Evolutionary conservation across 805 yeast species (phyloP).

Genomic region (Kluyveromyces wickerhamii): DNA sequence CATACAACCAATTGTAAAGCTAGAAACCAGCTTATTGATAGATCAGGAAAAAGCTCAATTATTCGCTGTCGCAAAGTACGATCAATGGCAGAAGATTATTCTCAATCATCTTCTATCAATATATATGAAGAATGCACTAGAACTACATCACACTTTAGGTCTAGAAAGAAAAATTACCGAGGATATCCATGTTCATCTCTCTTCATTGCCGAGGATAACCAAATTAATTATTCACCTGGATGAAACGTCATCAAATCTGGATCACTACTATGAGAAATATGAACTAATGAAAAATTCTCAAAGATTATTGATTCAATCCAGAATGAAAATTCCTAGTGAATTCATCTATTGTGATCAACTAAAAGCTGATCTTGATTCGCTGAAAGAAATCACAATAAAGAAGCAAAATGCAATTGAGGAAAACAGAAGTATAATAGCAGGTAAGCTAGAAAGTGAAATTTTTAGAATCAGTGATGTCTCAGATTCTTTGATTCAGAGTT

Average conservation of each 20-base stretch:
- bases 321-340: conserved; percentile 40
- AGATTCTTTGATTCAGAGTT: conserved; percentile 30
- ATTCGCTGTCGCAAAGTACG: conserved; percentile 46
- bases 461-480: conserved; percentile 30
- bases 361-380: conserved; percentile 38
- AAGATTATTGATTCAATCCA: conserved; percentile 23
- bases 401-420: conserved; percentile 34
- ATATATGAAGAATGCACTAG: conserved; percentile 28
- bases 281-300: conserved; percentile 26
- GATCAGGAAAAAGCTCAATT: conserved; percentile 48
- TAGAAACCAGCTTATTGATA: conserved; percentile 37
- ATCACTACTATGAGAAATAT: conserved; percentile 18
- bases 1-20: conserved; percentile 30
- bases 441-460: conserved; percentile 37
- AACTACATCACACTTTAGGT: conserved; percentile 28
- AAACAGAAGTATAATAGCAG: conserved; percentile 35
- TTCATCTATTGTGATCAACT: conserved; percentile 63
- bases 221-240: conserved; percentile 35
- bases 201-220: conserved; percentile 34
- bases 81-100: conserved; percentile 47
- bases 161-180: conserved; percentile 34
- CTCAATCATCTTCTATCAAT: conserved; percentile 34
- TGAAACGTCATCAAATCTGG: conserved; percentile 17
- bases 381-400: conserved; percentile 32
- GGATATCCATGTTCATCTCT: conserved; percentile 25